Conservation (phyloP, 2,329 filamentous ascomycete genomes). For the Xylariaceae sp. region DNA sequence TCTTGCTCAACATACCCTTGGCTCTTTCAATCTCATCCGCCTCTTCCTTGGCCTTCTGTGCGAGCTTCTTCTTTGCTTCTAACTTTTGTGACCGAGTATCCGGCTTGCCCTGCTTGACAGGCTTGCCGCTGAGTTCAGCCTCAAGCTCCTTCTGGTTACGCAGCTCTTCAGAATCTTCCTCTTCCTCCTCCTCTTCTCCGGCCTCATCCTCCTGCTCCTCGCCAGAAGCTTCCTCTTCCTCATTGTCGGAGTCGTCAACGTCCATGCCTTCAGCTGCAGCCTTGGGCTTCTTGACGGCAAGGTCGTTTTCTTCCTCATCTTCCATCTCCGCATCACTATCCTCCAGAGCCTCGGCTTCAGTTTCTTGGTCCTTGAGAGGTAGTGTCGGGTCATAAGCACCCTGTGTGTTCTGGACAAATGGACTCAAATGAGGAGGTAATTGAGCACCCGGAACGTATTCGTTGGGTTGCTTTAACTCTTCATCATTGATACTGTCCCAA, state of each 20-base stretch:
- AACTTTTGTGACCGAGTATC: conserved; percentile 60
- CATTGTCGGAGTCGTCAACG: conserved; percentile 44
- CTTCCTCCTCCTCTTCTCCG: conserved; percentile 39
- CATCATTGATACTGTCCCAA: conserved; percentile 94
- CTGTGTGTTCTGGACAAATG: conserved; percentile 82
- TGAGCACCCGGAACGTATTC: conserved; percentile 85
- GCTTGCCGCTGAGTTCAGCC: conserved; percentile 75
- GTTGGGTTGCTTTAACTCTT: conserved; percentile 79
- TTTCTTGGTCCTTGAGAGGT: conserved; percentile 80
- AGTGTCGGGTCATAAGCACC: conserved; percentile 89
- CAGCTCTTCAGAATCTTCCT: conserved; percentile 55
- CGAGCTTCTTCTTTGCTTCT: conserved; percentile 63
- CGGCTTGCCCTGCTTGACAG: conserved; percentile 45
- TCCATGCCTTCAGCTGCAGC: conserved; percentile 46
- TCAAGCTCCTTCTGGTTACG: conserved; percentile 87
- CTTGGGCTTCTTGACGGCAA: conserved; percentile 37
- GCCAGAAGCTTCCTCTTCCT: conserved; percentile 44
- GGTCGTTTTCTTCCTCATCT: conserved; percentile 35
- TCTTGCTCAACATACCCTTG: conserved; percentile 97
- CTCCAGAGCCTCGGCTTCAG: conserved; percentile 75
- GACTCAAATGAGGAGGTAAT: conserved; percentile 89
- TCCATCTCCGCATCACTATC: conserved; percentile 54
- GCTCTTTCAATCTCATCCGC: conserved; percentile 85
- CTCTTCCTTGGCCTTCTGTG: conserved; percentile 67
- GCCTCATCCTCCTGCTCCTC: conserved; percentile 40